Percentiles rank a stretch among this genome's conserved stretches.
Conservation (phyloP, 306 rosid species). For the Luffa aegyptiaca region DNA sequence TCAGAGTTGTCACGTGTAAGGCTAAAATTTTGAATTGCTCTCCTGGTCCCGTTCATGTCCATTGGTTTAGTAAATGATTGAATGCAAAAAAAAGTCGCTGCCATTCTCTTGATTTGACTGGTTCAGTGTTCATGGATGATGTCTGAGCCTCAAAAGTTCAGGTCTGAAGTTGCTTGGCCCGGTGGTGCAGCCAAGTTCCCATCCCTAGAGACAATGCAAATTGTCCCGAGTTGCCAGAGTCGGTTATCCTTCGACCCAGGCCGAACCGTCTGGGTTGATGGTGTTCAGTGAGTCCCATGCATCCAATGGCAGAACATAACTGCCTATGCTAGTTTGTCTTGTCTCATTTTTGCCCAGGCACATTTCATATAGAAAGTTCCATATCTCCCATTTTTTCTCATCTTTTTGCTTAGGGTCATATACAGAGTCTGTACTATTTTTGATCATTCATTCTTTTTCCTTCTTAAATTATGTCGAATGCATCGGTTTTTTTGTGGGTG, state of each 20-base stretch:
- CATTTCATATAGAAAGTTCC: not conserved
- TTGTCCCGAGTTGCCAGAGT: slow-evolving; percentile 24
- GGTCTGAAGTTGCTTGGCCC: slow-evolving; percentile 32
- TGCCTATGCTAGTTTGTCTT: not conserved
- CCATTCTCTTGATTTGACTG: slow-evolving; percentile 30
- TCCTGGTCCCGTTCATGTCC: slow-evolving; percentile 23
- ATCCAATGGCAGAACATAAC: slow-evolving; percentile 7
- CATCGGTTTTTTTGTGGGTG: not conserved
- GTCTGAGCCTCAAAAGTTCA: slow-evolving; percentile 21
- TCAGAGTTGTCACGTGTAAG: slow-evolving; percentile 10
- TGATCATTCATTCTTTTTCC: slow-evolving; percentile 1
- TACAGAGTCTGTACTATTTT: slow-evolving; percentile 10
- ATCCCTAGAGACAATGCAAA: not conserved
- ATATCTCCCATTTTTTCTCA: not conserved
- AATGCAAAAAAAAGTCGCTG: slow-evolving; percentile 23
- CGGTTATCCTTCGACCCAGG: slow-evolving; percentile 14
- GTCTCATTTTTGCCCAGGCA: slow-evolving; percentile 6
- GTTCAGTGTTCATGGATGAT: slow-evolving; percentile 27
- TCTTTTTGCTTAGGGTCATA: not conserved
- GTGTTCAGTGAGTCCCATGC: slow-evolving; percentile 9
- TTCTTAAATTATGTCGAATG: not conserved
- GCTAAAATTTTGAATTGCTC: slow-evolving; percentile 30
- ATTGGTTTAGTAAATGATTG: slow-evolving; percentile 31
- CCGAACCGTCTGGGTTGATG: not conserved
- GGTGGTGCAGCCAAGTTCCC: slow-evolving; percentile 25